phyloP scores from a whole-genome alignment of 176 grass and related monocot genomes.

The Melocanna baccifera region DNA sequence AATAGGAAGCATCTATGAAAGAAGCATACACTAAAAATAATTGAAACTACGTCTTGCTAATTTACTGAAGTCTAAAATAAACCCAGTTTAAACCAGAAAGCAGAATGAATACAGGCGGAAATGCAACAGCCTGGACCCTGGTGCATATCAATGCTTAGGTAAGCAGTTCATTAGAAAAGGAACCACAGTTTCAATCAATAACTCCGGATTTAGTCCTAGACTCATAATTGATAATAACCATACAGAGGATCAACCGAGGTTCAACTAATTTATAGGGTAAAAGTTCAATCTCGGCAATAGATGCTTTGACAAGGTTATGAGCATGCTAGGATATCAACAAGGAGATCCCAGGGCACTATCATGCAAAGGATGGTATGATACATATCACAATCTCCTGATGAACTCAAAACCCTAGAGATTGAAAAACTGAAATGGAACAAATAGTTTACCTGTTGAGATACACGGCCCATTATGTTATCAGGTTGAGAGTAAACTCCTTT shows the following conservation, averaged over 20 bases:
- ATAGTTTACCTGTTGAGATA: constrained; percentile 65
- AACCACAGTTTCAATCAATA: background rate
- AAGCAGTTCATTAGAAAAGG: constrained; percentile 4
- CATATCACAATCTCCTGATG: background rate
- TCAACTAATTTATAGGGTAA: background rate
- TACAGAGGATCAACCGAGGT: background rate
- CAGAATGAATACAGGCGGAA: background rate
- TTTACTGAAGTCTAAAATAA: constrained; percentile 19
- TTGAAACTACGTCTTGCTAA: background rate
- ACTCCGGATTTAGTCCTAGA: background rate
- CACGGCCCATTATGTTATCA: constrained; percentile 87
- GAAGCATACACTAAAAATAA: constrained; percentile 9
- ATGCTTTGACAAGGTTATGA: constrained; percentile 22
- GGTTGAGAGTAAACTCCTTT: constrained; percentile 99
- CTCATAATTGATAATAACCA: background rate
- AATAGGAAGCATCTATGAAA: background rate
- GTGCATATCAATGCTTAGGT: constrained; percentile 27
- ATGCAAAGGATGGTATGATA: background rate
- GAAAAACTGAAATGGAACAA: constrained; percentile 20
- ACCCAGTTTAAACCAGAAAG: constrained; percentile 28
- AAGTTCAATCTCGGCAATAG: background rate
- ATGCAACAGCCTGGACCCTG: background rate
- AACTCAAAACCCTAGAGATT: background rate
- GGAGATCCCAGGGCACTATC: background rate
- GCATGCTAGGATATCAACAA: constrained; percentile 8